A percentile compares a stretch with the other conserved stretches of the same genome.
Evolutionary conservation across 2,329 filamentous ascomycete species (phyloP).

Genomic region (Fusarium sp.): DNA sequence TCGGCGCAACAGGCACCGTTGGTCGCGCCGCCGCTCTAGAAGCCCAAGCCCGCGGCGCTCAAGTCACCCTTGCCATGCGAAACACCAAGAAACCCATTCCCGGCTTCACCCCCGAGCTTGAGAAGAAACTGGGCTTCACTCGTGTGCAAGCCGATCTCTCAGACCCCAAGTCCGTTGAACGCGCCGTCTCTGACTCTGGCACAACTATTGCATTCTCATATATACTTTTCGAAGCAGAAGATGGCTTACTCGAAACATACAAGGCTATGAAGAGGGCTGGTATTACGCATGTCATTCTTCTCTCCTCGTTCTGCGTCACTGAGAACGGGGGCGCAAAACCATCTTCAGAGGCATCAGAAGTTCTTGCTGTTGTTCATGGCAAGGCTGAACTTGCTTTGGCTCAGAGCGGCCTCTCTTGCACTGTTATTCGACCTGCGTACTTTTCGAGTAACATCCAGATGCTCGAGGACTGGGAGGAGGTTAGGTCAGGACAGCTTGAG

Average conservation of each 20-base stretch:
- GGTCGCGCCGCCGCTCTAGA: slow-evolving; percentile 17
- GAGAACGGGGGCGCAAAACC: background rate
- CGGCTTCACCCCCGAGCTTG: background rate
- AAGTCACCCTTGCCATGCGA: slow-evolving; percentile 22
- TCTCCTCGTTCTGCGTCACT: background rate
- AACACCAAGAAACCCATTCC: slow-evolving; percentile 8
- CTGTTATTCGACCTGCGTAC: slow-evolving; percentile 2
- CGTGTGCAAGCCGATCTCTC: slow-evolving; percentile 24
- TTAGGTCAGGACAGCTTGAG: background rate
- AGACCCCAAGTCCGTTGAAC: slow-evolving; percentile 1
- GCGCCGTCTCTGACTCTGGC: slow-evolving; percentile 5
- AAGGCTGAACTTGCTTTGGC: slow-evolving; percentile 15
- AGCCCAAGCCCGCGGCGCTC: slow-evolving; percentile 1
- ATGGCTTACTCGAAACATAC: background rate
- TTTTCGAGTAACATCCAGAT: slow-evolving; percentile 16
- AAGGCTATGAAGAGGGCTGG: slow-evolving; percentile 15
- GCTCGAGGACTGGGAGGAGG: background rate
- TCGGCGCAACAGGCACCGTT: slow-evolving; percentile 23
- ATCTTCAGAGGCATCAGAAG: background rate
- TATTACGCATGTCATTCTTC: slow-evolving; percentile 6
- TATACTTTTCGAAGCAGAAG: slow-evolving; percentile 3
- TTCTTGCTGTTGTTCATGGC: slow-evolving; percentile 1
- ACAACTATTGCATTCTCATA: slow-evolving; percentile 21
- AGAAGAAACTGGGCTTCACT: background rate
- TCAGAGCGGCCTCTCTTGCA: background rate